Percentiles rank a stretch among this genome's conserved stretches.
These are phyloP conservation scores for Bodo saltans DNA, from an alignment of 78 protist species.

Conservation along the genomic window DNA sequence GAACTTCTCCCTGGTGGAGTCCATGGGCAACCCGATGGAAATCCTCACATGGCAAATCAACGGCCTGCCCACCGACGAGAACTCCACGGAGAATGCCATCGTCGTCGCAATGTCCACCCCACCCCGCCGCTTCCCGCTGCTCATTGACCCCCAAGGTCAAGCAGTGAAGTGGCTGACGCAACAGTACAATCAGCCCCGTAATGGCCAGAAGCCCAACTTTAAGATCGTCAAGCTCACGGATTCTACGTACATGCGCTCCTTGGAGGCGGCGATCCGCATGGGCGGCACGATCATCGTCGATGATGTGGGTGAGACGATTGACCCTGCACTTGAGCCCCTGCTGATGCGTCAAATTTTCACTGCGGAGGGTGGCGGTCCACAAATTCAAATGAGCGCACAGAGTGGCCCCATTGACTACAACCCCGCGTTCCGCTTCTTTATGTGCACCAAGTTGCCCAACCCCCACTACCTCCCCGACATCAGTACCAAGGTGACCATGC, in stretches of 20 bases:
- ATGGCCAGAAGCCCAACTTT: constrained; percentile 34
- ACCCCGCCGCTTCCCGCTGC: constrained; percentile 70
- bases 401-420: constrained; percentile 58
- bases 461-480: constrained; percentile 73
- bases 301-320: constrained; percentile 70
- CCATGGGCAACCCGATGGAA: constrained; percentile 55
- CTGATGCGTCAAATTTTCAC: constrained; percentile 47
- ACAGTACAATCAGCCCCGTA: constrained; percentile 34
- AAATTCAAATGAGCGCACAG: constrained; percentile 60
- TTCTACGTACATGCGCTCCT: constrained; percentile 35
- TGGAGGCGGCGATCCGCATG: constrained; percentile 53
- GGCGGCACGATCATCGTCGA: constrained; percentile 73
- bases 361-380: constrained; percentile 46
- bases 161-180: constrained; percentile 68
- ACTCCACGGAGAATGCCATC: constrained; percentile 64
- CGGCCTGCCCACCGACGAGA: constrained; percentile 69
- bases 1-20: constrained; percentile 20
- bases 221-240: constrained; percentile 41
- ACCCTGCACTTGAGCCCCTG: constrained; percentile 64
- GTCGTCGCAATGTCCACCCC: constrained; percentile 32
- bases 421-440: constrained; percentile 54
- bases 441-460: constrained; percentile 64
- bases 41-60: constrained; percentile 59
- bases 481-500: constrained; percentile 48
- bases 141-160: constrained; percentile 83